Conservation (phyloP, 306 rosid genomes). For the Vicia sativa region DNA sequence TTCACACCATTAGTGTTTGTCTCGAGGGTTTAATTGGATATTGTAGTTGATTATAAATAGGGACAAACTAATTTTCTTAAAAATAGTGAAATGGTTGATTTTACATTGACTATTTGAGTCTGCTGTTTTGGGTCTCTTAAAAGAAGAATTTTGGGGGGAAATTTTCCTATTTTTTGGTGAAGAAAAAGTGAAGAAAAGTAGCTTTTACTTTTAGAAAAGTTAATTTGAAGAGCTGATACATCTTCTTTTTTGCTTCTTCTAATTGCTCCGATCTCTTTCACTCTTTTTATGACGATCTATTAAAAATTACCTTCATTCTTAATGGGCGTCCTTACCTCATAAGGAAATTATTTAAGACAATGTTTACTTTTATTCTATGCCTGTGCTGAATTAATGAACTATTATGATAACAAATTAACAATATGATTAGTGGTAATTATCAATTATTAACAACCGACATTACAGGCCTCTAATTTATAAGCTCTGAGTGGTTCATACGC, state of each 20-base stretch:
- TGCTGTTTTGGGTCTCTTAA: neutral
- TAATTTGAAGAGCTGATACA: neutral
- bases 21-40: no score
- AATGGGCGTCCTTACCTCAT: neutral
- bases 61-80: no score
- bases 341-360: neutral
- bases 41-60: no score
- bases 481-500: neutral
- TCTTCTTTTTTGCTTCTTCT: neutral
- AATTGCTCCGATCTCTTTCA: neutral
- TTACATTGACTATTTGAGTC: neutral
- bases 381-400: neutral
- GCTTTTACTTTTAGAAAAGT: neutral
- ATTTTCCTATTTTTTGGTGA: neutral
- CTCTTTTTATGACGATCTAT: slow-evolving; percentile 1
- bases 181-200: neutral
- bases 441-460: slow-evolving; percentile 23
- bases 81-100: no score
- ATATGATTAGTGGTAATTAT: slow-evolving; percentile 10
- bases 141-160: neutral
- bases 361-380: slow-evolving; percentile 9
- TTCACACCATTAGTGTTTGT: no score
- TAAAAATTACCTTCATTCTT: slow-evolving; percentile 4
- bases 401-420: neutral
- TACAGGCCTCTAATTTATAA: neutral